Base-by-base conservation (phyloP, 1,139 yeast species). In the Candida dubliniensis region DNA sequence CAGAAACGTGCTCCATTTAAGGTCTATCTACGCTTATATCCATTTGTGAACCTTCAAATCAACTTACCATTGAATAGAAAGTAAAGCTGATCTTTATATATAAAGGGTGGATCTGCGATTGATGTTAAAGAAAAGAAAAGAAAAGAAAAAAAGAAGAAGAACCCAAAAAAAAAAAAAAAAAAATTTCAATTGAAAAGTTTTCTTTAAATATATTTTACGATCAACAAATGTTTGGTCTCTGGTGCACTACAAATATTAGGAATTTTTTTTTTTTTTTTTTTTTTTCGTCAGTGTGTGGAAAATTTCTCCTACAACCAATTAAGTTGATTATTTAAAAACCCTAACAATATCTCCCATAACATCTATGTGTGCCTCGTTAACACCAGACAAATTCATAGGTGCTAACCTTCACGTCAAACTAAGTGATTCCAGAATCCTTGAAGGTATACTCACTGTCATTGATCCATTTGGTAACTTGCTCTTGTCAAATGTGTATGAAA, bases 1-100 rank as follows among this genome's bases (percentile, higher is more conserved):
- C 79, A 74, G 79, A 64, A 74, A 73, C 78, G 78, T 73, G 76
- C 78, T 67, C 74, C 75, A 52, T 48, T 45, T 54, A 40, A 50
- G 69, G 68, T 71, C 61, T 40, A 43, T 74, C 69, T 74, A 69
- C 77, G 77, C 78, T 59, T 68, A 15, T 44, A 51, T 53, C 52
- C 69, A 61, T 64, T 55, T 38, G 58, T 58, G 46, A 58, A 48
- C 64, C 66, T 53, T 51, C 60, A 42, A 49, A 42, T 40, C 36
- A 36, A 32, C 48, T 52, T 52, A 52, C 46, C 42, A 47, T 45
- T 45, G 44, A 48, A 49, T 45, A 50, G 44, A 49, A 44, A 46
- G 53, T 43, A 51, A 49, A 51, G 55, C 48, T 57, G 56, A 56
- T 59, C 57, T 61, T 49, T 48, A 51, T 38, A 51, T 38, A 36